Conservation (phyloP, 768 basidiomycete genomes). For the Leccinum disarticulatum region DNA sequence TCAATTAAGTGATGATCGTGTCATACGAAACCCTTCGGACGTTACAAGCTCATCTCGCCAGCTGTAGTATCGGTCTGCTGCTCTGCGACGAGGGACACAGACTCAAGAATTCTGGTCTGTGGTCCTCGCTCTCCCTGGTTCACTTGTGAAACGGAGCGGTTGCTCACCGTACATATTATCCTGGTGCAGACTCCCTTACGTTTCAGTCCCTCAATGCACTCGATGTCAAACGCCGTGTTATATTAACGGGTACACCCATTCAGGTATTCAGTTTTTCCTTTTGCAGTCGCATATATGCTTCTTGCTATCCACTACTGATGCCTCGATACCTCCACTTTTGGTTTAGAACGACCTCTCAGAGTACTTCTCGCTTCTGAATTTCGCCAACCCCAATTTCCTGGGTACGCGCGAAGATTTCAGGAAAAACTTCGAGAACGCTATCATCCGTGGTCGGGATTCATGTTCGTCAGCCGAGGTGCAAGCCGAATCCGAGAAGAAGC, state of each 20-base stretch:
- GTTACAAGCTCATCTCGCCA: constrained; percentile 70
- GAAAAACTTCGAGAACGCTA: constrained; percentile 92
- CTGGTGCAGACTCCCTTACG: constrained; percentile 70
- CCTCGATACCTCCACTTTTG: neutral
- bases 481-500: constrained; percentile 81
- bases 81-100: constrained; percentile 97
- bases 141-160: neutral
- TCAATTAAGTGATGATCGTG: constrained; percentile 87
- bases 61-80: constrained; percentile 84
- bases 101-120: constrained; percentile 88
- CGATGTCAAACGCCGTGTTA: constrained; percentile 87
- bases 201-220: constrained; percentile 82
- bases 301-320: neutral
- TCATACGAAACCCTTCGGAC: constrained; percentile 95
- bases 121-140: neutral
- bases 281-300: constrained; percentile 7
- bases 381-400: constrained; percentile 88
- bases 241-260: constrained; percentile 92
- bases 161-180: neutral
- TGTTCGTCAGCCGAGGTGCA: constrained; percentile 78
- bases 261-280: constrained; percentile 48
- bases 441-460: constrained; percentile 88
- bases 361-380: constrained; percentile 91
- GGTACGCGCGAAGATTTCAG: constrained; percentile 89
- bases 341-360: constrained; percentile 89